Percentiles rank a stretch among this genome's conserved stretches.
Evolutionary conservation across 495 filamentous ascomycete genomes (phyloP).

Genomic region (Parathielavia appendiculata): DNA sequence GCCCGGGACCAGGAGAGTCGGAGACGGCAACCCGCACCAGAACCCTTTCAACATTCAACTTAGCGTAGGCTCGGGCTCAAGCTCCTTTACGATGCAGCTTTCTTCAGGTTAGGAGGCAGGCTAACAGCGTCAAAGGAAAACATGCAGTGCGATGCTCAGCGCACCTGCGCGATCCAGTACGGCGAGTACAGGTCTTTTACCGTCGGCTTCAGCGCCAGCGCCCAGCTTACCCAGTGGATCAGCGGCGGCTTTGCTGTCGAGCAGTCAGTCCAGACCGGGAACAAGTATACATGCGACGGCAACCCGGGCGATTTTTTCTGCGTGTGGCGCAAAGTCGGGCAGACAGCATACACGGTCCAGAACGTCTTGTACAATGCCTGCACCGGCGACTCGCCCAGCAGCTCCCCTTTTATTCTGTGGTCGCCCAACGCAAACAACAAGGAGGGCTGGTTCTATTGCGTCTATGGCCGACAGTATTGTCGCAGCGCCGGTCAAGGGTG

Average conservation of each 20-base stretch:
- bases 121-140: neutral
- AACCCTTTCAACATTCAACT: conserved; percentile 9
- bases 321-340: conserved; percentile 2
- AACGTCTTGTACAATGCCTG: neutral
- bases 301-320: neutral
- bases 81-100: too few relatives aligned
- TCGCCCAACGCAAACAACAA: conserved; percentile 5
- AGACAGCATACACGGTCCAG: conserved; percentile 9
- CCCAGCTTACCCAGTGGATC: conserved; percentile 1
- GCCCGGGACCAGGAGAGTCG: neutral
- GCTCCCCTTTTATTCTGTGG: neutral
- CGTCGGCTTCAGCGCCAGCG: neutral
- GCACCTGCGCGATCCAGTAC: neutral
- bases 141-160: neutral
- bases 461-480: neutral
- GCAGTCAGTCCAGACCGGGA: neutral
- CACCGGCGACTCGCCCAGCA: neutral
- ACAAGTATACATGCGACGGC: neutral
- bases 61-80: neutral
- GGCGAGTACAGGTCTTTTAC: neutral
- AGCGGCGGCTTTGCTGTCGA: conserved; percentile 12
- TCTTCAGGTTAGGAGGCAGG: too few relatives aligned
- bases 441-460: neutral
- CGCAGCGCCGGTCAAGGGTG: neutral
- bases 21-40: conserved; percentile 11